Evolutionary conservation across 192 early-diverging fungal genomes (phyloP).

Genomic region (Jimgerdemannia lactiflua): DNA sequence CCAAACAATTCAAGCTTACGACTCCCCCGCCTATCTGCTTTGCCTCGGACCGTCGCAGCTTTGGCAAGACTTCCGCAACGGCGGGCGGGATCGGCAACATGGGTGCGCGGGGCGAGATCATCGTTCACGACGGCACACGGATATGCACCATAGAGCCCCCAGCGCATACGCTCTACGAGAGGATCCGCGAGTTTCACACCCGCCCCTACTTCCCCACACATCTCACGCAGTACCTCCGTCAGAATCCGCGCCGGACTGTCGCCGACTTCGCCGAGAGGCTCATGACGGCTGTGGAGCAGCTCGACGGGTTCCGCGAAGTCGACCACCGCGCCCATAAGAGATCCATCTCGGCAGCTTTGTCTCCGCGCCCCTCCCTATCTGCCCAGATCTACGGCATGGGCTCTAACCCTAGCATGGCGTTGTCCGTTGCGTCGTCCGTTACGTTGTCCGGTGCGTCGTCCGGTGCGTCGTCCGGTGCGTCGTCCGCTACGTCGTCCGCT

Average conservation of each 20-base stretch:
- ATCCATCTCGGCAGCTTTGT: too few relatives aligned
- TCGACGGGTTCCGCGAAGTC: neutral
- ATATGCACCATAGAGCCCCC: neutral
- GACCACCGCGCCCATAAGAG: neutral
- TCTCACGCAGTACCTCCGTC: neutral
- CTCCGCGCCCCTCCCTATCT: too few relatives aligned
- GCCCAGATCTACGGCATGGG: neutral
- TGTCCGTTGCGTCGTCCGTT: neutral
- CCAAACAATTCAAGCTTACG: constrained; percentile 5
- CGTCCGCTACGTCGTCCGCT: too few relatives aligned
- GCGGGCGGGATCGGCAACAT: neutral
- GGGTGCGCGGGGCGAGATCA: neutral
- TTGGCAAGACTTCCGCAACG: constrained; percentile 21
- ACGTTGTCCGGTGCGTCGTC: too few relatives aligned
- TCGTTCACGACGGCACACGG: neutral
- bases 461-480: too few relatives aligned
- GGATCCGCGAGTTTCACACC: neutral
- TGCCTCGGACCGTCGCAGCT: neutral
- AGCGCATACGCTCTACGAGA: neutral
- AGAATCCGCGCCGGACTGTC: neutral
- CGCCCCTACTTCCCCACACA: neutral
- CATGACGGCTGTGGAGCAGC: neutral
- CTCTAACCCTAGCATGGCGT: neutral
- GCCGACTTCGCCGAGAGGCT: neutral
- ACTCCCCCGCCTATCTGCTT: constrained; percentile 7